phyloP scores from a whole-genome alignment of 768 basidiomycete genomes.

The Boletus edulis region DNA sequence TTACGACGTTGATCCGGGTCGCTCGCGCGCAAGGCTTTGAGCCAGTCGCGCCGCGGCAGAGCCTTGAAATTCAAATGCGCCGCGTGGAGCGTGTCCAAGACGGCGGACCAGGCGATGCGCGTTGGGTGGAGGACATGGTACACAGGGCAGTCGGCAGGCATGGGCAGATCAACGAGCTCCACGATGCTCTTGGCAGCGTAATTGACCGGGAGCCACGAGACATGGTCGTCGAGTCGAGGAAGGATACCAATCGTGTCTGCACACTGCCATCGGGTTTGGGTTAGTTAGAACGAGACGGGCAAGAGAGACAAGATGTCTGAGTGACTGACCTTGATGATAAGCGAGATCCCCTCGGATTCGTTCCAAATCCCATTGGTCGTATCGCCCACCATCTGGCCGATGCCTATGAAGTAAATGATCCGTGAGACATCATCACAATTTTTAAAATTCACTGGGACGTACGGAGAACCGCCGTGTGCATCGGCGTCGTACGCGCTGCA shows the following conservation, averaged over 20 bases:
- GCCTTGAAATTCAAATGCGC: conserved; percentile 34
- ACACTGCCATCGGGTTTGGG: conserved; percentile 28
- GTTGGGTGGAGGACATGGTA: conserved; percentile 21
- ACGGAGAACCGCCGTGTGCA: conserved; percentile 22
- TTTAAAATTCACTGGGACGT: background rate
- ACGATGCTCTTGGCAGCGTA: conserved; percentile 45
- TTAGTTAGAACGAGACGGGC: background rate
- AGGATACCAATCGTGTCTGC: conserved; percentile 39
- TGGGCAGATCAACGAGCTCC: conserved; percentile 36
- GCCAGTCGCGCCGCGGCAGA: conserved; percentile 21
- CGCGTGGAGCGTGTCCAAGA: conserved; percentile 38
- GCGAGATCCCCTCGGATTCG: conserved; percentile 42
- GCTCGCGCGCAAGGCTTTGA: conserved; percentile 22
- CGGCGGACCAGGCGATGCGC: conserved; percentile 33
- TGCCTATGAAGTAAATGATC: conserved; percentile 29
- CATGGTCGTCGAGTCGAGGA: conserved; percentile 30
- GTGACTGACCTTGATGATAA: conserved; percentile 29
- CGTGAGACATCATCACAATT: background rate
- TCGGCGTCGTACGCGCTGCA: conserved; percentile 32
- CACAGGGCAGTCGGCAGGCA: conserved; percentile 15
- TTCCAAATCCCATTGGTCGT: conserved; percentile 50
- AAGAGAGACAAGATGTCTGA: background rate
- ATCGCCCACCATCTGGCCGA: conserved; percentile 59
- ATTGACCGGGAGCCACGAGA: conserved; percentile 53
- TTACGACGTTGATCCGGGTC: conserved; percentile 22